Conservation (phyloP, 371 early-diverging fungal species). For the Homolaphlyctis polyrhiza region DNA sequence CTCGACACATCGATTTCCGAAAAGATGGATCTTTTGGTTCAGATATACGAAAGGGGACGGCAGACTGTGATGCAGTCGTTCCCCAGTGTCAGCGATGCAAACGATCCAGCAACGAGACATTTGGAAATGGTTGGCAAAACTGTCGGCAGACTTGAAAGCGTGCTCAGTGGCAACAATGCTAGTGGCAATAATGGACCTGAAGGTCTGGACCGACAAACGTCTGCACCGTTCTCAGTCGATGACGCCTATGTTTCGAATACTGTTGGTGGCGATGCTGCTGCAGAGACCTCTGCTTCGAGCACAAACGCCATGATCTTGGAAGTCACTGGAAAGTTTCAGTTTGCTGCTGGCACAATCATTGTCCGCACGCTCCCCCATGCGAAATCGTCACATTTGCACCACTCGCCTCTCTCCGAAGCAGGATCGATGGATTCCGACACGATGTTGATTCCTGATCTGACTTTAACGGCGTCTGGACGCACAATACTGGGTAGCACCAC, state of each 20-base stretch:
- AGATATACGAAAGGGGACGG: slow-evolving; percentile 60
- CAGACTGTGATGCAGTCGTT: slow-evolving; percentile 37
- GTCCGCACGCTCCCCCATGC: background rate
- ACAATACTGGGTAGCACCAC: background rate
- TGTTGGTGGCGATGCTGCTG: background rate
- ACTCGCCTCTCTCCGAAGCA: background rate
- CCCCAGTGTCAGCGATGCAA: background rate
- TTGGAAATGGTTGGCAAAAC: background rate
- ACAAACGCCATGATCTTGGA: background rate
- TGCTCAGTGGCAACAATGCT: background rate
- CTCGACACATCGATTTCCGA: slow-evolving; percentile 68
- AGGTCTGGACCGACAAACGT: background rate
- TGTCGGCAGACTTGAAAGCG: slow-evolving; percentile 4
- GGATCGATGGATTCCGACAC: background rate
- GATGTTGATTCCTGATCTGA: slow-evolving; percentile 2
- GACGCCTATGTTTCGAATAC: background rate
- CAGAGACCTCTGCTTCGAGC: background rate
- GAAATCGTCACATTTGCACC: background rate
- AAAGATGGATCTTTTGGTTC: slow-evolving; percentile 61
- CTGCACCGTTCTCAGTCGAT: background rate
- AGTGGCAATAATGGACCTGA: background rate
- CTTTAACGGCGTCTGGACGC: background rate
- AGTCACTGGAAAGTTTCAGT: background rate
- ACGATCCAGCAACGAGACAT: background rate
- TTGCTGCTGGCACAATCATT: slow-evolving; percentile 1